These are phyloP conservation scores for Periconia macrospinosa DNA, from an alignment of 2,329 filamentous ascomycete genomes.

Conservation along the genomic window DNA sequence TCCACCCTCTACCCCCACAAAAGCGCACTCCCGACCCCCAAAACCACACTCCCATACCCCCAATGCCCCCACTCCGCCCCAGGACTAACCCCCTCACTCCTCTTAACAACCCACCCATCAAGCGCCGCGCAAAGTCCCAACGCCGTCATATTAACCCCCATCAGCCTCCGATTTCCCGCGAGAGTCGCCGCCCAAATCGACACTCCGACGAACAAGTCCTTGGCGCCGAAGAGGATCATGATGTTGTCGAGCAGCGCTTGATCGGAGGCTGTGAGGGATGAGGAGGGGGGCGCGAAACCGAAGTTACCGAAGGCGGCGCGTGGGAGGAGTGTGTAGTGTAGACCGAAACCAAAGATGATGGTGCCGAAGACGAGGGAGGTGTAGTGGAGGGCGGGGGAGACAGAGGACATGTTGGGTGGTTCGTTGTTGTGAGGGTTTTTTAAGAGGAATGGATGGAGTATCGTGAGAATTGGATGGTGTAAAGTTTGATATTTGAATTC, in stretches of 20 bases:
- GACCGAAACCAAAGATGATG: constrained; percentile 41
- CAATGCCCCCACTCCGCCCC: constrained; percentile 53
- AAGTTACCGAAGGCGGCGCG: constrained; percentile 42
- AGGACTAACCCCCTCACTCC: constrained; percentile 33
- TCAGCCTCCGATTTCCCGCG: constrained; percentile 42
- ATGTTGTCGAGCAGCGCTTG: constrained; percentile 48
- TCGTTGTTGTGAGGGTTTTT: no score
- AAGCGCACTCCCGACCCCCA: constrained; percentile 42
- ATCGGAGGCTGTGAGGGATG: constrained; percentile 24
- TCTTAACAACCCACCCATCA: constrained; percentile 50
- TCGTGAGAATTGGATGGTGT: not conserved
- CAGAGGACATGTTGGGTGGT: constrained; percentile 9
- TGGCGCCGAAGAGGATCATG: constrained; percentile 51
- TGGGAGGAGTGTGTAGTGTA: constrained; percentile 45
- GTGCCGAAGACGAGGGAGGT: constrained; percentile 24
- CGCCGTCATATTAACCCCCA: constrained; percentile 50
- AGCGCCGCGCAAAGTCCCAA: constrained; percentile 47
- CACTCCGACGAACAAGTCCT: constrained; percentile 55
- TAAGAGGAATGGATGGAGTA: no score
- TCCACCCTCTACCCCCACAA: constrained; percentile 27
- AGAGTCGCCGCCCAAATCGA: constrained; percentile 43
- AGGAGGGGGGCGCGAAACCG: constrained; percentile 32
- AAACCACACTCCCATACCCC: constrained; percentile 44
- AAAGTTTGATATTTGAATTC: not conserved
- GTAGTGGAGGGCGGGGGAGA: constrained; percentile 13